Percentiles rank a stretch among this genome's conserved stretches.
Evolutionary conservation across 352 stramenopile species (phyloP).

Genomic region (Phytopythium litorale): DNA sequence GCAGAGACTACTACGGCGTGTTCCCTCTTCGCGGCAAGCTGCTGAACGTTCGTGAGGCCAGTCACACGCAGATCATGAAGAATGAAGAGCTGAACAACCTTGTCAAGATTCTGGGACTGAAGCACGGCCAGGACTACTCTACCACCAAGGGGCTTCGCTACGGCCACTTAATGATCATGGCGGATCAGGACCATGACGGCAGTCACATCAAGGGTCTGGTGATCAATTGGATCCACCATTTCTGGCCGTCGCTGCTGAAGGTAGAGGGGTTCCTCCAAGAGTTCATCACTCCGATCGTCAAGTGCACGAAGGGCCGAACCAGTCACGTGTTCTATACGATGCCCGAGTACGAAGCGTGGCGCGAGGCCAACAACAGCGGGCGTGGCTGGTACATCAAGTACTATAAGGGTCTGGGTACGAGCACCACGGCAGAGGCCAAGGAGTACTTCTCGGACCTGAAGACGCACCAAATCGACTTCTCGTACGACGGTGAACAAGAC

Average conservation of each 20-base stretch:
- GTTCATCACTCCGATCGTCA: constrained; percentile 98
- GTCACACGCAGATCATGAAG: constrained; percentile 93
- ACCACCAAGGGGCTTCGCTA: constrained; percentile 91
- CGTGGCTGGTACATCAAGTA: constrained; percentile 98
- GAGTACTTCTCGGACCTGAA: constrained; percentile 97
- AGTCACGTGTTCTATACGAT: constrained; percentile 96
- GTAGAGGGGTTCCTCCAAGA: constrained; percentile 90
- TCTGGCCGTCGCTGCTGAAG: constrained; percentile 96
- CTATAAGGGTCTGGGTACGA: constrained; percentile 99
- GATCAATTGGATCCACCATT: constrained; percentile 98
- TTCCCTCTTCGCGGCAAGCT: constrained; percentile 98
- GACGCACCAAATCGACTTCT: constrained; percentile 93
- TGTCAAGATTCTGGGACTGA: constrained; percentile 96
- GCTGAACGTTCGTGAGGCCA: constrained; percentile 99
- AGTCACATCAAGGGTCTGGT: constrained; percentile 99
- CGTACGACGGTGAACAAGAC: constrained; percentile 87
- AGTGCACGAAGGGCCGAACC: constrained; percentile 90
- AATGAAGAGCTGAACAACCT: constrained; percentile 98
- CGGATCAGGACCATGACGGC: constrained; percentile 99
- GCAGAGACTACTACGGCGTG: constrained; percentile 95
- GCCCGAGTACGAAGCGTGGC: constrained; percentile 95
- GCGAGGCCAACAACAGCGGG: constrained; percentile 80
- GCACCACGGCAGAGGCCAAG: constrained; percentile 94
- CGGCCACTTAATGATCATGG: constrained; percentile 99
- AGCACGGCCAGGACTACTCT: constrained; percentile 94